Conservation (phyloP, 1,284 basidiomycete species). For the Rhodofomes roseus region DNA sequence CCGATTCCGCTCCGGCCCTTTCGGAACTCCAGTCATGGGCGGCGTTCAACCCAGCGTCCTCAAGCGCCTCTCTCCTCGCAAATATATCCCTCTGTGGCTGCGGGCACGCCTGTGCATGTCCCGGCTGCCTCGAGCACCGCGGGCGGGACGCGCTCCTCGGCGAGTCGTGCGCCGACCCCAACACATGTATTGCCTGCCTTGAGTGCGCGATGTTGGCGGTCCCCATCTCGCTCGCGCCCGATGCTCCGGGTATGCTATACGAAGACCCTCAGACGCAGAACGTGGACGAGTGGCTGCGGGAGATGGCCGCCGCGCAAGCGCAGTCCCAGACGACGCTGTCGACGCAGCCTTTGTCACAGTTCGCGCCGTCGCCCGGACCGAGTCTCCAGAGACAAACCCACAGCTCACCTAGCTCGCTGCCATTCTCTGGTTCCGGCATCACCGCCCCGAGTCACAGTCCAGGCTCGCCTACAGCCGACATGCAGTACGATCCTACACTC, state of each 20-base stretch:
- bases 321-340: not conserved
- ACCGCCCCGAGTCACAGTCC: too few species aligned
- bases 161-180: conserved; percentile 41
- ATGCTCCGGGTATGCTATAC: conserved; percentile 8
- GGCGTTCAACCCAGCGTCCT: conserved; percentile 11
- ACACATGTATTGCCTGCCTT: conserved; percentile 50
- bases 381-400: not conserved
- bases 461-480: not conserved
- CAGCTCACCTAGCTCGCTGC: not conserved
- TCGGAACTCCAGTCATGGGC: conserved; percentile 4
- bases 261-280: conserved; percentile 28
- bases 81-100: conserved; percentile 40
- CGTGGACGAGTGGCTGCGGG: conserved; percentile 50
- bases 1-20: not conserved
- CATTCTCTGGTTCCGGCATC: not conserved
- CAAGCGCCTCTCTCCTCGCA: conserved; percentile 17
- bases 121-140: conserved; percentile 50
- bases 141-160: conserved; percentile 30
- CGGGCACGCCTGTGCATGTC: conserved; percentile 49
- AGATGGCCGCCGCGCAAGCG: conserved; percentile 21
- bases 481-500: conserved; percentile 17
- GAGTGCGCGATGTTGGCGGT: conserved; percentile 37
- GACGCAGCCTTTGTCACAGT: not conserved
- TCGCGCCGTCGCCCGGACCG: not conserved
- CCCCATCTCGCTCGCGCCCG: conserved; percentile 39